Evolutionary conservation across 2,329 filamentous ascomycete species (phyloP).

Genomic region (Pseudogymnoascus sp.): DNA sequence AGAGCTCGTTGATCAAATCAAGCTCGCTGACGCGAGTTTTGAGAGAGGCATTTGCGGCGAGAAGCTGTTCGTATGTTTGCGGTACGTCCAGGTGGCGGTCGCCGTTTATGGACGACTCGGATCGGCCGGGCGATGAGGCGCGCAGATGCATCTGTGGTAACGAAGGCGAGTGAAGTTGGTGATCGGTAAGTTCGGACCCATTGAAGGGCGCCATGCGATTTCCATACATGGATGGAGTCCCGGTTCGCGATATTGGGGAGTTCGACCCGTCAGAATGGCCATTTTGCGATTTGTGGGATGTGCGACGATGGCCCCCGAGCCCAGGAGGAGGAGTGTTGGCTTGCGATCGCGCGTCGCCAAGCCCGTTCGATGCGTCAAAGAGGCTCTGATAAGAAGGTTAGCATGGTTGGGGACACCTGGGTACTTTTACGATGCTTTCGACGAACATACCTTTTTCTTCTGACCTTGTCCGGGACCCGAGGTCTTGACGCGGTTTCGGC

Average conservation of each 20-base stretch:
- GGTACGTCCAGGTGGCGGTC: slow-evolving; percentile 59
- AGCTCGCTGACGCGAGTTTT: slow-evolving; percentile 93
- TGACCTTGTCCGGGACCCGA: slow-evolving; percentile 63
- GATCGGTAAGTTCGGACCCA: slow-evolving; percentile 55
- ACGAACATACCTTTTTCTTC: slow-evolving; percentile 64
- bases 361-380: slow-evolving; percentile 45
- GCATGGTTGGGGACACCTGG: neutral
- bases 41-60: slow-evolving; percentile 74
- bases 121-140: slow-evolving; percentile 49
- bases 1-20: slow-evolving; percentile 85
- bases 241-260: slow-evolving; percentile 70
- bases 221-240: slow-evolving; percentile 66
- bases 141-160: slow-evolving; percentile 42
- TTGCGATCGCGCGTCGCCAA: slow-evolving; percentile 47
- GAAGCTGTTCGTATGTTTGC: slow-evolving; percentile 70
- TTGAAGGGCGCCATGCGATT: slow-evolving; percentile 74
- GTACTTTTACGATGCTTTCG: slow-evolving; percentile 22
- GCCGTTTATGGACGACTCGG: slow-evolving; percentile 42
- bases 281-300: slow-evolving; percentile 63
- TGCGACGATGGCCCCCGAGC: slow-evolving; percentile 49
- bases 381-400: slow-evolving; percentile 25
- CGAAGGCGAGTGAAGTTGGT: slow-evolving; percentile 50
- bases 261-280: slow-evolving; percentile 66
- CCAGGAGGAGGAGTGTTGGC: slow-evolving; percentile 42
- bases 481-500: slow-evolving; percentile 94